Conservation (phyloP, 2,329 filamentous ascomycete species). For the Neoascochyta sp. region DNA sequence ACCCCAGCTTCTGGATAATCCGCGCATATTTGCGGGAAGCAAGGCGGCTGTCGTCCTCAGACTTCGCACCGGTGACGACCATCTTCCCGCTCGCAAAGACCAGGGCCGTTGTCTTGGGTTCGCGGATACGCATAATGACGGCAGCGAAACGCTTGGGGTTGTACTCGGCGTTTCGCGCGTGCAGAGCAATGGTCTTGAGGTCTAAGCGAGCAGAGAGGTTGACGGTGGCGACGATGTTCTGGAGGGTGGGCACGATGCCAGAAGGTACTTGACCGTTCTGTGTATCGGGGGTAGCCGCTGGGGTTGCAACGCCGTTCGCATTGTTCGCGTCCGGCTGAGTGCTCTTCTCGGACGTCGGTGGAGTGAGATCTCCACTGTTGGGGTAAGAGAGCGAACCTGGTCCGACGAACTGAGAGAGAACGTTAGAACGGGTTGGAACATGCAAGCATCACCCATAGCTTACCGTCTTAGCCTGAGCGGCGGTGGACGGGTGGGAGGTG, state of each 20-base stretch:
- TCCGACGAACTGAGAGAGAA: slow-evolving; percentile 61
- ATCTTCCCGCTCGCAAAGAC: slow-evolving; percentile 99
- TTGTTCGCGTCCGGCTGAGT: slow-evolving; percentile 50
- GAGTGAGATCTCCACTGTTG: slow-evolving; percentile 74
- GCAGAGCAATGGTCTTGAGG: slow-evolving; percentile 96
- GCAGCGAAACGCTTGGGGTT: slow-evolving; percentile 99
- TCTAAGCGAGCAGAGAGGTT: slow-evolving; percentile 98
- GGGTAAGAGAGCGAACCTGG: slow-evolving; percentile 91
- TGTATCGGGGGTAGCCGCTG: slow-evolving; percentile 80
- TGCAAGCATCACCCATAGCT: slow-evolving; percentile 24
- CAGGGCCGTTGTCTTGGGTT: slow-evolving; percentile 95
- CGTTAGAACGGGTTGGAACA: slow-evolving; percentile 19
- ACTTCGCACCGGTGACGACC: slow-evolving; percentile 98
- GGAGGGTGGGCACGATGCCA: slow-evolving; percentile 57
- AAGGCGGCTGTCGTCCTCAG: slow-evolving; percentile 95
- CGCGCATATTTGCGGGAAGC: slow-evolving; percentile 96
- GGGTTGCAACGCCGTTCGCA: slow-evolving; percentile 74
- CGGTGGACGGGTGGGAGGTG: slow-evolving; percentile 86
- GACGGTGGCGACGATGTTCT: slow-evolving; percentile 96
- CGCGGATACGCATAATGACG: slow-evolving; percentile 99
- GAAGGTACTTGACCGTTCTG: slow-evolving; percentile 61
- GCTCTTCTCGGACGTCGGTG: slow-evolving; percentile 70
- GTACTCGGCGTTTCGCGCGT: slow-evolving; percentile 97
- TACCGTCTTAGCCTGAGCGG: slow-evolving; percentile 81
- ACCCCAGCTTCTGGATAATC: slow-evolving; percentile 99